These are phyloP conservation scores for Cladorrhinum sp. DNA, from an alignment of 2,329 filamentous ascomycete species.

Conservation along the genomic window DNA sequence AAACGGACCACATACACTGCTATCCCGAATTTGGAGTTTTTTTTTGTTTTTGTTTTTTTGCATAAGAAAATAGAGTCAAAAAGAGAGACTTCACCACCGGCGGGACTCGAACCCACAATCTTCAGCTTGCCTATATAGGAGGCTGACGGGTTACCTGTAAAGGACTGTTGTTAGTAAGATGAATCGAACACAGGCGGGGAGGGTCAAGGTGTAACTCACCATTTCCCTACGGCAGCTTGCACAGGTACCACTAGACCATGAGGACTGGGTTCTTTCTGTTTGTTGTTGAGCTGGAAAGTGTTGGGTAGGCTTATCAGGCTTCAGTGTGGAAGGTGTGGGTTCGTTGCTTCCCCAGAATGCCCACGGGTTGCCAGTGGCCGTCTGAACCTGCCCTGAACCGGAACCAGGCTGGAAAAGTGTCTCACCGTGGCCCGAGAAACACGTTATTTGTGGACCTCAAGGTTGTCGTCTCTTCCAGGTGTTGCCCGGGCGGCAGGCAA, in stretches of 20 bases:
- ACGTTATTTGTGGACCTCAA: not conserved
- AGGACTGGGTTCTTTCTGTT: not conserved
- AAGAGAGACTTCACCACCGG: not conserved
- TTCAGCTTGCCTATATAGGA: constrained; percentile 7
- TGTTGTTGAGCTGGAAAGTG: not conserved
- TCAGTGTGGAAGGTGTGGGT: not conserved
- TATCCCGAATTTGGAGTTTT: no score
- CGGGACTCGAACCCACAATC: constrained; percentile 10
- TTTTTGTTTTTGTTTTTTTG: no score
- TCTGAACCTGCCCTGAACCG: not conserved
- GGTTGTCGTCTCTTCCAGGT: not conserved
- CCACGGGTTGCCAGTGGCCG: no score
- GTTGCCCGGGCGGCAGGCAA: not conserved
- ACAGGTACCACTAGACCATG: not conserved
- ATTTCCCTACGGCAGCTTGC: constrained; percentile 5
- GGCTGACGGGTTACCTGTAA: constrained; percentile 7
- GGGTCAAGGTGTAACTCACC: not conserved
- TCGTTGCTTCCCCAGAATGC: not conserved
- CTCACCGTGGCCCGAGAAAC: not conserved
- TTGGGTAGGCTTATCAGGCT: not conserved
- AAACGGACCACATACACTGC: no score
- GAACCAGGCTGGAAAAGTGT: not conserved
- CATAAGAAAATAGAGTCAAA: not conserved
- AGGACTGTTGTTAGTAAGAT: not conserved
- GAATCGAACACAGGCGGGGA: not conserved